Conservation (phyloP, 805 yeast species). For the Kockiozyma suomiensis region DNA sequence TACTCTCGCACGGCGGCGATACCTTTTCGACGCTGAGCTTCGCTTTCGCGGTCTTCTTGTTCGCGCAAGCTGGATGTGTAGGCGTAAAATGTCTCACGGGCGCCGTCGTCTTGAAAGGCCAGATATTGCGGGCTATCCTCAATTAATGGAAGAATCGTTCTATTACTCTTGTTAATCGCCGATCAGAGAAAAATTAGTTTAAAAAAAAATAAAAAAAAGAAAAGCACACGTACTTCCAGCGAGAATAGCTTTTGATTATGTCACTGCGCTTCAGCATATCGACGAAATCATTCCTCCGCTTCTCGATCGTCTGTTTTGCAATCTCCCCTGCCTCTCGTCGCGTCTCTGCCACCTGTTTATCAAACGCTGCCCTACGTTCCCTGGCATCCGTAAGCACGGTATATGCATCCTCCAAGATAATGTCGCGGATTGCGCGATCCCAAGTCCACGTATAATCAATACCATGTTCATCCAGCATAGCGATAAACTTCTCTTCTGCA, state of each 20-base stretch:
- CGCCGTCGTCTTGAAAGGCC: conserved; percentile 24
- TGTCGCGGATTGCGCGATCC: conserved; percentile 59
- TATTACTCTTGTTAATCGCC: neutral
- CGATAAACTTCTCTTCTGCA: conserved; percentile 46
- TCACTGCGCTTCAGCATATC: conserved; percentile 41
- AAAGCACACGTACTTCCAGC: conserved; percentile 29
- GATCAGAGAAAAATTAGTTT: too few species aligned
- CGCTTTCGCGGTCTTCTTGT: conserved; percentile 13
- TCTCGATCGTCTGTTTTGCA: conserved; percentile 57
- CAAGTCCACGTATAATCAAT: conserved; percentile 81
- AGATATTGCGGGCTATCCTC: conserved; percentile 15
- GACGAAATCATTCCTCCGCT: conserved; percentile 56
- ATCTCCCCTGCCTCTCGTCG: conserved; percentile 19
- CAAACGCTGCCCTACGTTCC: conserved; percentile 62
- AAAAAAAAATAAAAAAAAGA: neutral
- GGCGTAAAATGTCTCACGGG: conserved; percentile 14
- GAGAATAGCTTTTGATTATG: conserved; percentile 31
- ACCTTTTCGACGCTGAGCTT: conserved; percentile 39
- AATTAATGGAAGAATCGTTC: conserved; percentile 17
- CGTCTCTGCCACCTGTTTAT: conserved; percentile 54
- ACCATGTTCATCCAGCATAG: conserved; percentile 55
- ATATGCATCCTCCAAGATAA: conserved; percentile 63
- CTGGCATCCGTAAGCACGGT: conserved; percentile 68
- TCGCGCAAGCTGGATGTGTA: conserved; percentile 16
- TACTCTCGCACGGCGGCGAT: conserved; percentile 16